Base-by-base conservation (phyloP, 306 rosid species). In the Astragalus membranaceus region DNA sequence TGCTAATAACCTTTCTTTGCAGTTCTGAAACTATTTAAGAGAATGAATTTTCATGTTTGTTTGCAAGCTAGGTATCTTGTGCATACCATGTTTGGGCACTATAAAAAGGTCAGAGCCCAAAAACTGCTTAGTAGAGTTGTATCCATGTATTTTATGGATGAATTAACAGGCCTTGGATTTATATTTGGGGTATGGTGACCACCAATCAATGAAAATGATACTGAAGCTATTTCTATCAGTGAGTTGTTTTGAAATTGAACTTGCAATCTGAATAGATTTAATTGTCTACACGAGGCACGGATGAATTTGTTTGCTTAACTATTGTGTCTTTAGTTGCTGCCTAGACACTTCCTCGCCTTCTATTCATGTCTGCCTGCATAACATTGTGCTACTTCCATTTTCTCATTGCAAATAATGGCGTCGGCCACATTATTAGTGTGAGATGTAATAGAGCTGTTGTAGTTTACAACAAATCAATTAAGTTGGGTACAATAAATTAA, bases 31-130 rank as follows among this genome's bases (percentile, higher is more conserved):
- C 30, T 26, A 26, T 3, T 26, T 26, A 26, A 26, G 30, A 2
- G 30, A 2, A 26, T 26, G 30, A 26, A 26, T 63, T 64, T 46
- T 3, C 30, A 5, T 15, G 54, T 13, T 8, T 30, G 26, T 17
- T 46, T 44, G 48, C 57, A 2, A 57, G 47, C 75, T 50, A 33
- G 66, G 63, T 44, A 66, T 66, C 71, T 55, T 66, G 17, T 63
- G 5, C 26, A 47, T 51, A 59, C 33, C 63, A 57, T 67, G 36
- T 73, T 66, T 59, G 68, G 33, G 61, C 29, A 59, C 53, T 32
- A 60, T 56, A 52, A 37, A 48, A 50, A 17, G 51, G 65, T 78
- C 53, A 11, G 36, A 44, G 37, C 39, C n/a, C 37, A 32, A 53
- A 30, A 13, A 8, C 16, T 68, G 57, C 71, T 42, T 44, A 64